Percentiles rank a stretch among this genome's conserved stretches.
These are phyloP conservation scores for Cystofilobasidium macerans DNA, from an alignment of 768 basidiomycete genomes.

Conservation along the genomic window DNA sequence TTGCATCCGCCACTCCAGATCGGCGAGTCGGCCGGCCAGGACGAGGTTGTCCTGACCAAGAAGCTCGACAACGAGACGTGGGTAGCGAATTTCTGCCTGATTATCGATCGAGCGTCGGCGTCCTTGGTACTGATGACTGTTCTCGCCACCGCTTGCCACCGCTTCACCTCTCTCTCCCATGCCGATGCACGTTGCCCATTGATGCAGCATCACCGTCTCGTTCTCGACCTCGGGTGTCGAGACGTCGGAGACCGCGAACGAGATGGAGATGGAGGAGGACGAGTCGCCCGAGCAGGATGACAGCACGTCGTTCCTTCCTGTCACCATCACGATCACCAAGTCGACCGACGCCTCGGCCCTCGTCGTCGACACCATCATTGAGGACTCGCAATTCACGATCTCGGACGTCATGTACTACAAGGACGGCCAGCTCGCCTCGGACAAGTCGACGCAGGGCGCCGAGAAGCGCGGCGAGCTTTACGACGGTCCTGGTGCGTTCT, in stretches of 20 bases:
- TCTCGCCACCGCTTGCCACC: neutral
- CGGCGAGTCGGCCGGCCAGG: neutral
- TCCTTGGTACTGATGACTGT: neutral
- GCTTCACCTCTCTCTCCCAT: neutral
- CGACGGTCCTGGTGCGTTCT: neutral
- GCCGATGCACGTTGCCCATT: neutral
- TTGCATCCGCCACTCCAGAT: neutral
- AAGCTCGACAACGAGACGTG: constrained; percentile 4
- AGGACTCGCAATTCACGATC: neutral
- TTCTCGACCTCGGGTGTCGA: constrained; percentile 1
- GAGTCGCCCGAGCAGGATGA: neutral
- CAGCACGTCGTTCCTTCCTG: neutral
- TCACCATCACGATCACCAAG: constrained; percentile 2
- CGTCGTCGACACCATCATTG: constrained; percentile 1
- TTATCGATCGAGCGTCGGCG: neutral
- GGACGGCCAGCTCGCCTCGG: neutral
- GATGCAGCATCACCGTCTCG: neutral
- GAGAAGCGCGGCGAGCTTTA: neutral
- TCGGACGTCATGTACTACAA: constrained; percentile 4
- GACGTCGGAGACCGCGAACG: neutral
- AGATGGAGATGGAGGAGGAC: neutral
- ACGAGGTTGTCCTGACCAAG: constrained; percentile 4
- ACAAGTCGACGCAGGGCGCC: neutral
- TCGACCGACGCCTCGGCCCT: neutral
- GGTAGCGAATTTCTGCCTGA: neutral